Evolutionary conservation across 768 basidiomycete species (phyloP), one percentile per base, ranked within the genome.

Genomic region (Leucocoprinus sp.): DNA sequence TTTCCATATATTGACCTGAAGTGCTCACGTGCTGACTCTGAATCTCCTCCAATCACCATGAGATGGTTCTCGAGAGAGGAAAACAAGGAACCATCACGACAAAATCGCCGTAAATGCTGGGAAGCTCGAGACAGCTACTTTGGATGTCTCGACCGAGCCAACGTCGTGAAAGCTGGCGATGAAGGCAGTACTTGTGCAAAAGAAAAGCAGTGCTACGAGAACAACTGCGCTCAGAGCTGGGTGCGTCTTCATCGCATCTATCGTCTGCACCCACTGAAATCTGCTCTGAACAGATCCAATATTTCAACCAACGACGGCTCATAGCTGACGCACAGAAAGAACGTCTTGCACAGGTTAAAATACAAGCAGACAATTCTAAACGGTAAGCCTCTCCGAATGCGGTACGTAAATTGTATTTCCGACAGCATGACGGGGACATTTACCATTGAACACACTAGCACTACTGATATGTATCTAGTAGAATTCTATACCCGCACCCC

Each of bases 231-330:
- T 2, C 82, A 79, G 63, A 93, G 91, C 63, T 95, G 91, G 91
- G 92, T 91, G 60, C 46, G 82, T 72, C 23, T 18, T 4, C 28
- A 9, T 23, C 31, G 17, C 7, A 29, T 12, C 45, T 14, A 35
- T 17, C n/a, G 22, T 36, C 15, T 34, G 9, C 19, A 19, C 12
- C 47, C 12, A 35, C 47, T 45, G 17, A 33, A 19, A 42, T 21
- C 12, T 15, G 11, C 37, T 42, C 22, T 17, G 42, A 47, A 37
- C 54, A 97, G 93, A 83, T 97, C 55, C 87, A 88, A 21, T 95
- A 97, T 61, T 96, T 97, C 58, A 95, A 96, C 67, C 86, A 90
- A 60, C 79, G 92, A 27, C 74, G 93, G 43, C 76, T 89, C 27
- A 75, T 93, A 42, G 84, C 79, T 7, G 86, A 84, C 50, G 78